Evolutionary conservation across 129 eudicot species (phyloP).

Genomic region (Dittrichia graveolens): DNA sequence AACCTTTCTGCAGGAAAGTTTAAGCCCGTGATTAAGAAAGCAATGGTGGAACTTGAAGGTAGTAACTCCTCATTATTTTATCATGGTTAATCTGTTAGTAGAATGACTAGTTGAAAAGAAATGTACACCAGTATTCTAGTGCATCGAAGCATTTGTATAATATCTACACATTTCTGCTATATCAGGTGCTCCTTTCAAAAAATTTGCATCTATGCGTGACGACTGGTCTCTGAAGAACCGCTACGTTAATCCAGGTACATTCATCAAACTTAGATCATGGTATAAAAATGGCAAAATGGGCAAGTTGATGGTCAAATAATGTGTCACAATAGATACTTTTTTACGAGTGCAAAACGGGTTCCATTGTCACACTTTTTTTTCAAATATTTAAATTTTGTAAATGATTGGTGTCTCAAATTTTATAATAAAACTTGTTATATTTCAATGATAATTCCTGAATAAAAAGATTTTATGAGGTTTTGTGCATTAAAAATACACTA

Average conservation of each 20-base stretch:
- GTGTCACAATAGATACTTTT: no score
- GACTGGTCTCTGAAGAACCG: conserved; percentile 82
- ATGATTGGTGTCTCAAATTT: no score
- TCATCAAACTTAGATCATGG: not conserved
- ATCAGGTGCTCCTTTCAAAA: conserved; percentile 91
- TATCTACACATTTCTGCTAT: not conserved
- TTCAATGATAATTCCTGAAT: no score
- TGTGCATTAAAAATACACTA: no score
- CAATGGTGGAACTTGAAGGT: conserved; percentile 99
- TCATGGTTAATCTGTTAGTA: no score
- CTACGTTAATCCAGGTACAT: conserved; percentile 76
- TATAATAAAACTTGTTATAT: no score
- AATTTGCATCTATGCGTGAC: conserved; percentile 78
- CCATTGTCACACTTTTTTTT: no score
- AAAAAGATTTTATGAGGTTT: no score
- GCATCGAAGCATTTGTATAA: not conserved
- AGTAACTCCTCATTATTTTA: conserved; percentile 3
- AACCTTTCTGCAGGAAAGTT: conserved; percentile 66
- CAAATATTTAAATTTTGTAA: no score
- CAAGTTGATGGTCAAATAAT: no score
- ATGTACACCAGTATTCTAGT: not conserved
- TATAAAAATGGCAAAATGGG: no score
- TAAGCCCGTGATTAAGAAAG: conserved; percentile 98
- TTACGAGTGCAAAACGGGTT: no score
- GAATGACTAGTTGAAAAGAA: not conserved